Conservation (phyloP, 495 filamentous ascomycete genomes). For the Talaromyces stipitatus region DNA sequence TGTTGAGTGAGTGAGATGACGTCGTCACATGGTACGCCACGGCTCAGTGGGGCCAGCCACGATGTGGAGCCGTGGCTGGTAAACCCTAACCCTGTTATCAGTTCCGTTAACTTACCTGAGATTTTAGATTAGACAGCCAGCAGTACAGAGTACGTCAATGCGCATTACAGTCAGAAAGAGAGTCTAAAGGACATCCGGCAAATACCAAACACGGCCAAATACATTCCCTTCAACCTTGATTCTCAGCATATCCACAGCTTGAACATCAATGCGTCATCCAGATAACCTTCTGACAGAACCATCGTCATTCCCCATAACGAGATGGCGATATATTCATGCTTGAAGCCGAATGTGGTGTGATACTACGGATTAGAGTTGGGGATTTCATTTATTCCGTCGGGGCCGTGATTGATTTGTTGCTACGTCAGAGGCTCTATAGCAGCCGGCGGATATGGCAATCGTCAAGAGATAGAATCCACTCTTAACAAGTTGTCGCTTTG, state of each 20-base stretch:
- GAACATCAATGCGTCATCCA: neutral
- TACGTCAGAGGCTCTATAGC: neutral
- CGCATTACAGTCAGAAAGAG: no score
- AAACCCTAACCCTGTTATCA: neutral
- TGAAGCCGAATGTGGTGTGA: neutral
- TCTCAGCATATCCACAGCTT: no score
- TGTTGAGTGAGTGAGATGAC: neutral
- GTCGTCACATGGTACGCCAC: neutral
- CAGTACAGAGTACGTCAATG: no score
- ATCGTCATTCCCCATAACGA: neutral
- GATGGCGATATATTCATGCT: neutral
- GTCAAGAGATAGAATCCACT: no score
- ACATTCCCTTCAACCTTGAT: no score
- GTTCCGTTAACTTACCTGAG: no score
- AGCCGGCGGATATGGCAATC: neutral
- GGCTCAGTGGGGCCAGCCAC: neutral
- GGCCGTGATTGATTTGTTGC: neutral
- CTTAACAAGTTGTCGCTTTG: no score
- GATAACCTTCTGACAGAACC: neutral
- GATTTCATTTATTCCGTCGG: slow-evolving; percentile 1
- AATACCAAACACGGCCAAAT: no score
- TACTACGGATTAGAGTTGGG: neutral
- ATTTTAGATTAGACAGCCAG: no score
- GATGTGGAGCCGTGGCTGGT: neutral
- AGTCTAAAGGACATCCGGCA: no score